A percentile compares a stretch with the other conserved stretches of the same genome.
Conservation (phyloP, 768 basidiomycete species). For the Podaxis sp. region DNA sequence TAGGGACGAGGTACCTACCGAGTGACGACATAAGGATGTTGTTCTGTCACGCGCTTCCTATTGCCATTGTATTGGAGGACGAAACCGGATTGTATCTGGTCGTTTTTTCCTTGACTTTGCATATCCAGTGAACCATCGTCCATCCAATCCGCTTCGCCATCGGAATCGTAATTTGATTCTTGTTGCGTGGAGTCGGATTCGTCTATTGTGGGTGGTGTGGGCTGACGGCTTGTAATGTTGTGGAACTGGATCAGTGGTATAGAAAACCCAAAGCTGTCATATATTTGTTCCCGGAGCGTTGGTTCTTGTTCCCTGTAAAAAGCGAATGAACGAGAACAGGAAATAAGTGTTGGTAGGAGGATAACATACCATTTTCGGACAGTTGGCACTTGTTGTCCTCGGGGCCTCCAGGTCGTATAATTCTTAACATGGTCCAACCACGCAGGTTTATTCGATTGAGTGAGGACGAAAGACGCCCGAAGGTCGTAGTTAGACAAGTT, state of each 20-base stretch:
- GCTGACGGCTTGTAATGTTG: conserved; percentile 20
- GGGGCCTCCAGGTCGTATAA: conserved; percentile 33
- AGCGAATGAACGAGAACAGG: background rate
- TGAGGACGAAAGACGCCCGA: conserved; percentile 35
- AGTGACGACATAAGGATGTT: conserved; percentile 36
- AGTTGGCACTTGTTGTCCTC: conserved; percentile 13
- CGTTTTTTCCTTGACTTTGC: conserved; percentile 6
- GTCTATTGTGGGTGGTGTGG: background rate
- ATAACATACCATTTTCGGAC: conserved; percentile 27
- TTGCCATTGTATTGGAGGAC: conserved; percentile 18
- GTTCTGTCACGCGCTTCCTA: conserved; percentile 18
- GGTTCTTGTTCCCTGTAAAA: background rate
- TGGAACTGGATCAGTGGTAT: conserved; percentile 35
- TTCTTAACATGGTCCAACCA: conserved; percentile 26
- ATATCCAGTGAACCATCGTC: background rate
- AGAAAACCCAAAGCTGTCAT: conserved; percentile 35
- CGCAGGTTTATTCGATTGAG: conserved; percentile 30
- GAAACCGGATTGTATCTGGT: background rate
- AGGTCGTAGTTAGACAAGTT: conserved; percentile 32
- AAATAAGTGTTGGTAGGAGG: conserved; percentile 24
- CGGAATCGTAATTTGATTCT: background rate
- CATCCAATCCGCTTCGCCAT: conserved; percentile 18
- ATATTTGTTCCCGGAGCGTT: conserved; percentile 25
- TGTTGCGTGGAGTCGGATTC: conserved; percentile 16
- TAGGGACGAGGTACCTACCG: conserved; percentile 21